Conservation (phyloP, 2,329 filamentous ascomycete species). For the Fusarium robinianum region DNA sequence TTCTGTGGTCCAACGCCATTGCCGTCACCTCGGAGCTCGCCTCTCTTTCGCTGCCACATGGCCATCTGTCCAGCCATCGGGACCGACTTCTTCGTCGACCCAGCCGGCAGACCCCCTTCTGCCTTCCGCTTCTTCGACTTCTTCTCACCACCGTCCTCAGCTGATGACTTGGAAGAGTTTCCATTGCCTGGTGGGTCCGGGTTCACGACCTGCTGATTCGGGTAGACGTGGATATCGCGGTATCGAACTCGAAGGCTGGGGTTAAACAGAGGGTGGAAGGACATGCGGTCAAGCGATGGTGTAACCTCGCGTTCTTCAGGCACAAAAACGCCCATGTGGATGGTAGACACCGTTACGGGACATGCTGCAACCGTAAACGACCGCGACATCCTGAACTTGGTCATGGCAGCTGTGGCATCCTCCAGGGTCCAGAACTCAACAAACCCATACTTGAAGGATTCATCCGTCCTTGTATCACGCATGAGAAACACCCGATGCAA, state of each 20-base stretch:
- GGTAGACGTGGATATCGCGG: conserved; percentile 76
- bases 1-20: conserved; percentile 9
- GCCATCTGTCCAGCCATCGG: conserved; percentile 51
- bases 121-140: conserved; percentile 60
- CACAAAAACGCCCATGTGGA: conserved; percentile 84
- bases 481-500: conserved; percentile 77
- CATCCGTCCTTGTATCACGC: conserved; percentile 70
- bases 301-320: conserved; percentile 66
- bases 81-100: conserved; percentile 44
- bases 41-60: conserved; percentile 51
- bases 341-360: conserved; percentile 72
- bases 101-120: conserved; percentile 42
- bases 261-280: conserved; percentile 73
- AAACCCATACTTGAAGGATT: conserved; percentile 82
- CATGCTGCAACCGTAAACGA: conserved; percentile 79
- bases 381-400: conserved; percentile 71
- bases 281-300: conserved; percentile 62
- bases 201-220: conserved; percentile 66
- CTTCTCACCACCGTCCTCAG: conserved; percentile 41
- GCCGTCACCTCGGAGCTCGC: conserved; percentile 43
- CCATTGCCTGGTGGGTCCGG: conserved; percentile 49
- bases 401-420: conserved; percentile 75
- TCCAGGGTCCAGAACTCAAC: conserved; percentile 78
- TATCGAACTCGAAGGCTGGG: conserved; percentile 71
- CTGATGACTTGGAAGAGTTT: conserved; percentile 33